These are phyloP conservation scores for Artemisia annua DNA, from an alignment of 129 eudicot genomes.

Conservation along the genomic window DNA sequence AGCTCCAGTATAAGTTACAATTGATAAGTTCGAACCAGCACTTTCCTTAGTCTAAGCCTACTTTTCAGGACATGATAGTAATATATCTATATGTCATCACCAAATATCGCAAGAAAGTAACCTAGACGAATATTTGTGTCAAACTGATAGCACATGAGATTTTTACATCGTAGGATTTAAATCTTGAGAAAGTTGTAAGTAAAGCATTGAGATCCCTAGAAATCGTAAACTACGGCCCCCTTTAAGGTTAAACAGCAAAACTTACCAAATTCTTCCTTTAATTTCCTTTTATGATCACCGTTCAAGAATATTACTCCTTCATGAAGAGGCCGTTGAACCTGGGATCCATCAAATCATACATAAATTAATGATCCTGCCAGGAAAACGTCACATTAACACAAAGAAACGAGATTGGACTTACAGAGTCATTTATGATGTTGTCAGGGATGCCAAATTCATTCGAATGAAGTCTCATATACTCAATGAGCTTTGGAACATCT, in stretches of 20 bases:
- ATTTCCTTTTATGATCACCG: slow-evolving; percentile 60
- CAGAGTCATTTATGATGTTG: slow-evolving; percentile 37
- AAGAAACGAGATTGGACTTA: slow-evolving; percentile 30
- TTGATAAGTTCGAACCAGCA: background rate
- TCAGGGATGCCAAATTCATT: slow-evolving; percentile 57
- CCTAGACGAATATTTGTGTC: background rate
- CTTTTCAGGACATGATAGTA: background rate
- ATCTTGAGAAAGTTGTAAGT: too few species aligned
- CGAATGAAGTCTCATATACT: slow-evolving; percentile 58
- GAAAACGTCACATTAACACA: background rate
- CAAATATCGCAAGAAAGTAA: slow-evolving; percentile 12
- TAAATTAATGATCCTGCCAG: slow-evolving; percentile 1
- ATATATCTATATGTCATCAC: background rate
- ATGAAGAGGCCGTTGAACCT: slow-evolving; percentile 48
- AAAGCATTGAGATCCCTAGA: background rate
- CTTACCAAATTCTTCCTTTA: slow-evolving; percentile 94
- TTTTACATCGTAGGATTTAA: background rate
- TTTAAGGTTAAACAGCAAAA: background rate
- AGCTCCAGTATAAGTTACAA: background rate
- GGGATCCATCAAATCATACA: slow-evolving; percentile 28
- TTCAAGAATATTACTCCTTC: slow-evolving; percentile 59
- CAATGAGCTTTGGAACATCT: slow-evolving; percentile 74
- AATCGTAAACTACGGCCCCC: background rate
- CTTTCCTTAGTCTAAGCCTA: background rate
- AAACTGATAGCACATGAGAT: slow-evolving; percentile 2